These are phyloP conservation scores for Smittium culicis DNA, from an alignment of 371 early-diverging fungal species.

Conservation along the genomic window DNA sequence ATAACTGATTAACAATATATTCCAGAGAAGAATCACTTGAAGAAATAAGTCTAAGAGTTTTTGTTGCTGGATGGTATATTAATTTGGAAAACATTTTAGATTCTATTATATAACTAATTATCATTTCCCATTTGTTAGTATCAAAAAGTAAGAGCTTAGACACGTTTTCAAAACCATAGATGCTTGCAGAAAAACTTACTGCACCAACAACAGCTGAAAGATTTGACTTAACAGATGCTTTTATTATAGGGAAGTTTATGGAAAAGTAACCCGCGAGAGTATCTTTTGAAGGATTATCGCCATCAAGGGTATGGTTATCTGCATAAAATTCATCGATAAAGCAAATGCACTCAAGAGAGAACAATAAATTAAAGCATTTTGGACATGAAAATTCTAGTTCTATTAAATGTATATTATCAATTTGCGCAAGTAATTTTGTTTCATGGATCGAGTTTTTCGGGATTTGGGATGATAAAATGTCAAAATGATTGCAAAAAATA, in stretches of 20 bases:
- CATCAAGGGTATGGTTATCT: not conserved
- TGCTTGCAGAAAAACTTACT: not conserved
- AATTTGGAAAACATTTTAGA: not conserved
- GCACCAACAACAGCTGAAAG: not conserved
- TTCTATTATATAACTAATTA: not conserved
- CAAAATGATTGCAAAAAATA: too few relatives aligned
- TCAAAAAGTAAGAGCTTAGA: not conserved
- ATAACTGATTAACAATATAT: not conserved
- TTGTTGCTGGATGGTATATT: not conserved
- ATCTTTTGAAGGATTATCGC: not conserved
- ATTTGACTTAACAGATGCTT: not conserved
- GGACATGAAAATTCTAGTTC: not conserved
- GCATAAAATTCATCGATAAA: too few relatives aligned
- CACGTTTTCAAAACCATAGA: not conserved
- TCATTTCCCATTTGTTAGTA: not conserved
- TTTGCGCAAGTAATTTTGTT: not conserved
- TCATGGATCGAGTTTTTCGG: not conserved
- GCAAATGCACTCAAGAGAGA: not conserved
- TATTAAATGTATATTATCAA: not conserved
- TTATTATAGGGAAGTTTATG: not conserved
- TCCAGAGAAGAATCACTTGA: not conserved
- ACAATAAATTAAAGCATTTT: not conserved
- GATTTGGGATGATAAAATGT: not conserved
- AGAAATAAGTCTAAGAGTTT: not conserved
- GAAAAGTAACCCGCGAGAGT: not conserved